Evolutionary conservation across 164 flowering plant genomes (phyloP), one percentile per base, ranked within the genome.

Genomic region (Brasenia schreberi): DNA sequence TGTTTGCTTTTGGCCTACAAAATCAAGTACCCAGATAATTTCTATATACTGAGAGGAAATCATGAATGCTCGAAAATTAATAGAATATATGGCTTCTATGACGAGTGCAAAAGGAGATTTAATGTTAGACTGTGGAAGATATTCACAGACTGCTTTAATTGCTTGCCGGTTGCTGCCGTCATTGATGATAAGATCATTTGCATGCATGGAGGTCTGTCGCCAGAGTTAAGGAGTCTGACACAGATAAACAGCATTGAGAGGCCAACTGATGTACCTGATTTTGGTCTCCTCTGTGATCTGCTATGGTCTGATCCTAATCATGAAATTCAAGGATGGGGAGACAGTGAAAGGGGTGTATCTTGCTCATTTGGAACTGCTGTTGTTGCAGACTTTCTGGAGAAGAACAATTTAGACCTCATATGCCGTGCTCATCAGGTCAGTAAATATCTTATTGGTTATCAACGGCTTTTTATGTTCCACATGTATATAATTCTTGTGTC

Each of bases 171-270:
- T 23, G 78, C 83, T 73, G 85, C 85, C 23, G 72, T 80, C 11
- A 75, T 82, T 6, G 85, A 80, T 44, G 74, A 70, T 7, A 82
- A 80, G 65, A 82, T 82, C 42, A 61, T 81, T 53, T 81, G 82
- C 62, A 81, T 83, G 84, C 86, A 83, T 72, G 86, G 86, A 19
- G 86, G 86, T 0, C 73, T 83, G 5, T 83, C 84, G 6, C 86
- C 86, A 19, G 86, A 83, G 17, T 58, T 82, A 42, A 62, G 74
- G 6, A 68, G 58, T 43, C 63, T 82, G 69, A 65, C 68, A 39
- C 83, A 80, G 66, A 79, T 81, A 63, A 73, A 66, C 11, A 76
- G 77, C 16, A 68, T 83, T 23, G 19, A 67, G 43, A 72, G 86
- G 72, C 86, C 86, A 12, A 75, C 81, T 5, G 86, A 79, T 5